Conservation (phyloP, 2,329 filamentous ascomycete genomes). For the Colletotrichum falcatum region DNA sequence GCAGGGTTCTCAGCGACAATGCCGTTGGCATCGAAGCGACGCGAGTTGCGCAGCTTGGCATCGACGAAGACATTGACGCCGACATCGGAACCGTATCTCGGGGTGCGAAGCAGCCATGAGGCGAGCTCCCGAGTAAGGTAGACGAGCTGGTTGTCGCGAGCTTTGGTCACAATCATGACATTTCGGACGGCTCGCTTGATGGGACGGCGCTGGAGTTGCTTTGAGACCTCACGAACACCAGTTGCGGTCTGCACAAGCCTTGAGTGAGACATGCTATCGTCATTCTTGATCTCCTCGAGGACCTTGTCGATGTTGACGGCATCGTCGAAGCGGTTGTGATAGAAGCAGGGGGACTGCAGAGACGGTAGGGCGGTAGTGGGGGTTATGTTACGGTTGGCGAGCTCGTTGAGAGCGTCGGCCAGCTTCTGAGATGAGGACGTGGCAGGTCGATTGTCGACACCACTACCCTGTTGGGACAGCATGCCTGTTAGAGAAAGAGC, state of each 20-base stretch:
- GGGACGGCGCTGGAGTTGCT: conserved; percentile 91
- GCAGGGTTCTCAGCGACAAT: conserved; percentile 80
- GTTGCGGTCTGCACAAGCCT: conserved; percentile 95
- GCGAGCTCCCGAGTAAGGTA: conserved; percentile 88
- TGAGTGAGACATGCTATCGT: conserved; percentile 93
- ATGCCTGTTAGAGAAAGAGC: conserved; percentile 72
- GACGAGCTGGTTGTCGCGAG: conserved; percentile 93
- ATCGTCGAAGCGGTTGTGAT: conserved; percentile 96
- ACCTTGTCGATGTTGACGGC: conserved; percentile 96
- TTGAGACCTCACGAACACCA: conserved; percentile 93
- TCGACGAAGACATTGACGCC: conserved; percentile 99
- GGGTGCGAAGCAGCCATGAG: conserved; percentile 88
- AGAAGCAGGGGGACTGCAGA: conserved; percentile 94
- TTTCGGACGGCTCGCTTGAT: conserved; percentile 92
- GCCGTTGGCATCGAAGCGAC: conserved; percentile 83
- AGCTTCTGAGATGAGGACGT: conserved; percentile 71
- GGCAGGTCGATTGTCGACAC: conserved; percentile 53
- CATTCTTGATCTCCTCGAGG: conserved; percentile 90
- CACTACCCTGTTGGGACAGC: conserved; percentile 59
- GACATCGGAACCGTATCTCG: conserved; percentile 88
- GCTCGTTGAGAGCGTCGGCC: conserved; percentile 69
- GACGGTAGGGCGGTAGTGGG: conserved; percentile 69
- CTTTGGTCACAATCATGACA: conserved; percentile 99
- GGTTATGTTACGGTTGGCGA: conserved; percentile 58
- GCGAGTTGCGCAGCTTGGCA: conserved; percentile 88